Evolutionary conservation across 2,329 filamentous ascomycete genomes (phyloP).

Genomic region (Dactylella cylindrospora): DNA sequence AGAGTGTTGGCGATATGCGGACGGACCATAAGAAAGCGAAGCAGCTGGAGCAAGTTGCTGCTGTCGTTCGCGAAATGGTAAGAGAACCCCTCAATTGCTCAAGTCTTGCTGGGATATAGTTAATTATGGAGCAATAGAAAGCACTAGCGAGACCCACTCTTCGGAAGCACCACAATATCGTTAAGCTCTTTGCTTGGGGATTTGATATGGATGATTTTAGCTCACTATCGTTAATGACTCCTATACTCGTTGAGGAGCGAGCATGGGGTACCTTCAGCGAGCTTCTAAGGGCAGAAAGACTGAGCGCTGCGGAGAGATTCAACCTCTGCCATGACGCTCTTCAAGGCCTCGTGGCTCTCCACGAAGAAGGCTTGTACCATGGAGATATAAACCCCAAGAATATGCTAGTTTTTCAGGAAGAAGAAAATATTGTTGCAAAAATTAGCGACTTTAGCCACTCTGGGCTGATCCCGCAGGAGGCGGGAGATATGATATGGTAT

Average conservation of each 20-base stretch:
- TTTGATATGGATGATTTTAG: slow-evolving; percentile 43
- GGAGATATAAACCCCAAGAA: slow-evolving; percentile 41
- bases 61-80: slow-evolving; percentile 33
- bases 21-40: slow-evolving; percentile 22
- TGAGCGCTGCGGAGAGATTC: slow-evolving; percentile 13
- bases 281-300: slow-evolving; percentile 16
- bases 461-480: slow-evolving; percentile 22
- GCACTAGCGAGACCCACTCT: slow-evolving; percentile 21
- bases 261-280: slow-evolving; percentile 37
- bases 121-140: slow-evolving; percentile 9
- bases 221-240: slow-evolving; percentile 21
- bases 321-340: slow-evolving; percentile 36
- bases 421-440: slow-evolving; percentile 30
- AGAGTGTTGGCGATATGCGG: slow-evolving; percentile 17
- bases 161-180: slow-evolving; percentile 25
- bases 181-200: slow-evolving; percentile 36
- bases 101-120: neutral
- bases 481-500: slow-evolving; percentile 30
- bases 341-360: slow-evolving; percentile 26
- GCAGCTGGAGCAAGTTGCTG: slow-evolving; percentile 35
- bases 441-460: slow-evolving; percentile 39
- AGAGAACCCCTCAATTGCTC: neutral
- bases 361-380: slow-evolving; percentile 27
- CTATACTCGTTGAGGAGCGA: slow-evolving; percentile 31
- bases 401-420: slow-evolving; percentile 36